These are phyloP conservation scores for Simplicillium sp. DNA, from an alignment of 2,329 filamentous ascomycete genomes.

Conservation along the genomic window DNA sequence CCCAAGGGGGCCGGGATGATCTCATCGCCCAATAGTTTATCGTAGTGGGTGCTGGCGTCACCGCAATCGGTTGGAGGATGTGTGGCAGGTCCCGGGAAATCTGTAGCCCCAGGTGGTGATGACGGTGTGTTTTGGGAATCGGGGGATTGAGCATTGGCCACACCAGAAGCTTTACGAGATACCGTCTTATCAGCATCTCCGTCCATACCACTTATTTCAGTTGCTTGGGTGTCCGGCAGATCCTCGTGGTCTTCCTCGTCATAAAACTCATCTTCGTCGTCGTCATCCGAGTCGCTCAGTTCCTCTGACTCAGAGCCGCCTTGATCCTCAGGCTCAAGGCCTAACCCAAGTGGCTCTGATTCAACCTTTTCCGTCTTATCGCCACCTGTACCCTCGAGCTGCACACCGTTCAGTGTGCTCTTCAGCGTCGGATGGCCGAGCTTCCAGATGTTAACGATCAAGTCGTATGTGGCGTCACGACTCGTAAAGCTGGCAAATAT, in stretches of 20 bases:
- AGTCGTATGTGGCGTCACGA: slow-evolving; percentile 89
- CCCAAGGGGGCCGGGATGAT: slow-evolving; percentile 79
- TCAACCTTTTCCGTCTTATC: slow-evolving; percentile 87
- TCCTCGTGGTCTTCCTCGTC: slow-evolving; percentile 73
- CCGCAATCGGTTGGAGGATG: slow-evolving; percentile 81
- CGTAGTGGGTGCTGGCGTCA: slow-evolving; percentile 70
- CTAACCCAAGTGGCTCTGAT: slow-evolving; percentile 26
- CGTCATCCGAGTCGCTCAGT: slow-evolving; percentile 53
- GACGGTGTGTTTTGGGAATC: slow-evolving; percentile 27
- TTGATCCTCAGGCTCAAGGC: slow-evolving; percentile 25
- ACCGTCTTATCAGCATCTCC: slow-evolving; percentile 53
- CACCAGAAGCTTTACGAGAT: slow-evolving; percentile 61
- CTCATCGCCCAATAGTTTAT: slow-evolving; percentile 78
- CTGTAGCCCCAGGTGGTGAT: slow-evolving; percentile 33
- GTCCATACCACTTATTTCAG: slow-evolving; percentile 28
- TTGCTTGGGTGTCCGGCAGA: slow-evolving; percentile 48
- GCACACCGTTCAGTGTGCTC: slow-evolving; percentile 83
- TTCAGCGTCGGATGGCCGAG: slow-evolving; percentile 86
- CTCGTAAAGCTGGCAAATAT: slow-evolving; percentile 93
- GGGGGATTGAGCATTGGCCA: slow-evolving; percentile 36
- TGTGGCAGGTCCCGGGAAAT: slow-evolving; percentile 76
- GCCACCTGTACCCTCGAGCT: slow-evolving; percentile 69
- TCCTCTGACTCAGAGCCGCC: slow-evolving; percentile 51
- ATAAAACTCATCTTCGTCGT: slow-evolving; percentile 65
- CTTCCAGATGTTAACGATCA: slow-evolving; percentile 98